Evolutionary conservation across 2,329 filamentous ascomycete genomes (phyloP), one percentile per base, ranked within the genome.

Genomic region (Clonostachys rosea): DNA sequence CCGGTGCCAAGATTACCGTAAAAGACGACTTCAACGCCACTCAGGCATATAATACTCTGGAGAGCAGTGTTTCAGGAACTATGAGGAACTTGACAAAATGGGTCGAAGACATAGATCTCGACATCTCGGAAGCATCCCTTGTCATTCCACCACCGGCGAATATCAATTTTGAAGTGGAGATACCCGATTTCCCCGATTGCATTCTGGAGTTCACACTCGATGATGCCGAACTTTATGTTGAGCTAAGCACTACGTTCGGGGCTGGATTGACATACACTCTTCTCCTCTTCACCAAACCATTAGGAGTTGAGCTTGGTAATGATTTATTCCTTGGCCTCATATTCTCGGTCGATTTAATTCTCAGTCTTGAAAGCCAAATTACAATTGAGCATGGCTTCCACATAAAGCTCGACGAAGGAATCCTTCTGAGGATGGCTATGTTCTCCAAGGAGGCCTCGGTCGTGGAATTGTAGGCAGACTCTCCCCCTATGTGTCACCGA

Each of bases 311-410:
- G 58, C 0, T 74, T 5, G 60, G 64, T 5, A 51, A 64, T 1
- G 61, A 70, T 2, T 50, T 75, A 0, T 58, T 70, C 18, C 49
- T 79, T 0, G 79, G 78, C 0, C 59, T 75, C 2, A 57, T 78
- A 2, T 71, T 78, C 40, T 62, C 64, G 0, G 59, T 80, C 2
- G 77, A 82, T 46, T 60, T 83, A 14, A 74, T 83, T 20, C 54
- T 83, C 24, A 70, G 60, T 13, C 69, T 68, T 0, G 65, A 77
- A 3, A 64, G 64, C 0, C 61, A 70, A 40, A 64, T 82, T 18
- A 68, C 74, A 30, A 73, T 83, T 12, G 73, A 65, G 43, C 75
- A 65, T 16, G 79, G 79, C 0, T 73, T 84, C 34, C 79, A 83
- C 51, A 65, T 83, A 46, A 69, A 70, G 45, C 59, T 82, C 0